Percentiles rank a stretch among this genome's conserved stretches.
These are phyloP conservation scores for Trifolium pratense DNA, from an alignment of 306 rosid species.

Conservation along the genomic window DNA sequence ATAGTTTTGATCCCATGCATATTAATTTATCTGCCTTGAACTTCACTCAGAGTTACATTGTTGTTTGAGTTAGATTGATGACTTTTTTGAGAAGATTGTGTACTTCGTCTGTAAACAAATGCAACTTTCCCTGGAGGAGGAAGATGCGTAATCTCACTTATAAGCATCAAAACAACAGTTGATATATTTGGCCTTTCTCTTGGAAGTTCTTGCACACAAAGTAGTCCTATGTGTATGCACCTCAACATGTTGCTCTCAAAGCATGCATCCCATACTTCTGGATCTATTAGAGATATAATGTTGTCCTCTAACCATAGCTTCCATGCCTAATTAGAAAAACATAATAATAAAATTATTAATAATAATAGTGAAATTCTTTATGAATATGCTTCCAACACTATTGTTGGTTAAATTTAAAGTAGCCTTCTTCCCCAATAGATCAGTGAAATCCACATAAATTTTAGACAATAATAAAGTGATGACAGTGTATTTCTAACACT, in stretches of 20 bases:
- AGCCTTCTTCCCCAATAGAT: too few relatives aligned
- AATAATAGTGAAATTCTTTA: too few relatives aligned
- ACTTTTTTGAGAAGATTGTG: conserved; percentile 36
- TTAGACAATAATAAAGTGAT: too few relatives aligned
- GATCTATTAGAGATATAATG: conserved; percentile 34
- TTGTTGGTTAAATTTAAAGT: too few relatives aligned
- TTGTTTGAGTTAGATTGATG: conserved; percentile 41
- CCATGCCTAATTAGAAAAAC: conserved; percentile 38
- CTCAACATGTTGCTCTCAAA: conserved; percentile 37
- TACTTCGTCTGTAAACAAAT: conserved; percentile 39
- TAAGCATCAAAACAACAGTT: conserved; percentile 46
- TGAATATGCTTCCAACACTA: too few relatives aligned
- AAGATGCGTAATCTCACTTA: conserved; percentile 48
- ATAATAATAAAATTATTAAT: too few relatives aligned
- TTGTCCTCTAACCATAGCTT: conserved; percentile 40
- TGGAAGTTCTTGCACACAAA: conserved; percentile 46
- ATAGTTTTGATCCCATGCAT: neutral
- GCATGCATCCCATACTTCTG: conserved; percentile 29
- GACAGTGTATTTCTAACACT: neutral
- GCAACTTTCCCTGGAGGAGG: conserved; percentile 46
- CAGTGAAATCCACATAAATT: too few relatives aligned
- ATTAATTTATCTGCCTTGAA: conserved; percentile 41
- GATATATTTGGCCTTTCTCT: conserved; percentile 48
- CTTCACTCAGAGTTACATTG: conserved; percentile 41
- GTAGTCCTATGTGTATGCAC: conserved; percentile 44